A percentile compares a stretch with the other conserved stretches of the same genome.
Conservation (phyloP, 192 early-diverging fungal genomes). For the Mortierella alpina region DNA sequence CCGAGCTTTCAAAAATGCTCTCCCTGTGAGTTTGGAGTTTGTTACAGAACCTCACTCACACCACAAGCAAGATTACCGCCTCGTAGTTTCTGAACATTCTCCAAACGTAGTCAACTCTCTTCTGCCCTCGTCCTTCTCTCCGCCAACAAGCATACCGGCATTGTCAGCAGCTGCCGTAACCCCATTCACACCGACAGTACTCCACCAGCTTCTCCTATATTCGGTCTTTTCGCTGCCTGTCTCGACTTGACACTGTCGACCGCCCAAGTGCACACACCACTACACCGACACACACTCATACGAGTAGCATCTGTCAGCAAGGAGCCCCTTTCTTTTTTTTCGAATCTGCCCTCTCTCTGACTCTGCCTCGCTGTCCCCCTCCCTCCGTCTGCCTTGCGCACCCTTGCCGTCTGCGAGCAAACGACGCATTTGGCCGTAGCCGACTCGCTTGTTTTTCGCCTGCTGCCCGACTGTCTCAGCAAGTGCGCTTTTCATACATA, state of each 20-base stretch:
- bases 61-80: slow-evolving; percentile 8
- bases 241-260: no score
- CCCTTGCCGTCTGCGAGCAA: background rate
- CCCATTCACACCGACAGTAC: background rate
- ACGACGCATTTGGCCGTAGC: slow-evolving; percentile 14
- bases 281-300: no score
- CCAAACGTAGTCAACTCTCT: slow-evolving; percentile 52
- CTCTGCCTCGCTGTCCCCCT: background rate
- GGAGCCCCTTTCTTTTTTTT: background rate
- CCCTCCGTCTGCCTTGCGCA: background rate
- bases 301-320: no score
- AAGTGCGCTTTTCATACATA: background rate
- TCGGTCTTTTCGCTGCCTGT: slow-evolving; percentile 1
- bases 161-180: no score
- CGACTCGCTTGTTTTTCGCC: background rate
- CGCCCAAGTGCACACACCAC: no score
- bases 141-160: no score
- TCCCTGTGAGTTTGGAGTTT: slow-evolving; percentile 54
- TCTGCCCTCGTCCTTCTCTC: background rate
- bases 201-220: slow-evolving; percentile 1
- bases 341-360: background rate
- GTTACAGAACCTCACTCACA: slow-evolving; percentile 29
- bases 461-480: background rate
- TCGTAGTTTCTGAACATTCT: slow-evolving; percentile 54
- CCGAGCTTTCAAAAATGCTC: slow-evolving; percentile 51